These are phyloP conservation scores for Aspergillus hortae DNA, from an alignment of 2,329 filamentous ascomycete genomes.

Conservation along the genomic window DNA sequence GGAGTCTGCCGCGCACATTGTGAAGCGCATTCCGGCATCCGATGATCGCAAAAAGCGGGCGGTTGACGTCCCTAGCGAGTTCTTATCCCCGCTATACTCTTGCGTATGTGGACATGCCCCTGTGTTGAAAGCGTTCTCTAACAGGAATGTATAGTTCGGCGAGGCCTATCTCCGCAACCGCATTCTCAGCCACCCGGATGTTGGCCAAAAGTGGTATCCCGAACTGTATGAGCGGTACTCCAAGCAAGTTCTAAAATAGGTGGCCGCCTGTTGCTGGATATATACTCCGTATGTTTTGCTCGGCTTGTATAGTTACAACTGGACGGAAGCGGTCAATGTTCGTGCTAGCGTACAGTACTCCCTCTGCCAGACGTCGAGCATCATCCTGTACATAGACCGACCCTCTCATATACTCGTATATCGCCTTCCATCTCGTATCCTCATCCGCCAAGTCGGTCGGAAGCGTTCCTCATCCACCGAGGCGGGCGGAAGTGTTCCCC, in stretches of 20 bases:
- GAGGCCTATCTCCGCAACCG: constrained; percentile 36
- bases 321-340: too few relatives aligned
- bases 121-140: too few relatives aligned
- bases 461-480: too few relatives aligned
- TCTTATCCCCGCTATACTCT: constrained; percentile 32
- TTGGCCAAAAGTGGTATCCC: constrained; percentile 34
- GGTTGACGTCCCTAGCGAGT: constrained; percentile 36
- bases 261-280: background rate
- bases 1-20: constrained; percentile 30
- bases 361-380: too few relatives aligned
- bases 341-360: too few relatives aligned
- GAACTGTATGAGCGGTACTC: constrained; percentile 29
- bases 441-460: too few relatives aligned
- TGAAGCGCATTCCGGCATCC: constrained; percentile 24
- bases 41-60: constrained; percentile 29
- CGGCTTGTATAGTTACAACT: background rate
- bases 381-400: too few relatives aligned
- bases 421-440: too few relatives aligned
- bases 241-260: constrained; percentile 15
- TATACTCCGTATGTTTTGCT: background rate
- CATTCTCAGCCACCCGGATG: constrained; percentile 35
- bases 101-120: constrained; percentile 24
- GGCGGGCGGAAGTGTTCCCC: too few relatives aligned
- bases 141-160: constrained; percentile 33
- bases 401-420: too few relatives aligned